These are phyloP conservation scores for Sicyos baderoa DNA, from an alignment of 306 rosid species.

Conservation along the genomic window DNA sequence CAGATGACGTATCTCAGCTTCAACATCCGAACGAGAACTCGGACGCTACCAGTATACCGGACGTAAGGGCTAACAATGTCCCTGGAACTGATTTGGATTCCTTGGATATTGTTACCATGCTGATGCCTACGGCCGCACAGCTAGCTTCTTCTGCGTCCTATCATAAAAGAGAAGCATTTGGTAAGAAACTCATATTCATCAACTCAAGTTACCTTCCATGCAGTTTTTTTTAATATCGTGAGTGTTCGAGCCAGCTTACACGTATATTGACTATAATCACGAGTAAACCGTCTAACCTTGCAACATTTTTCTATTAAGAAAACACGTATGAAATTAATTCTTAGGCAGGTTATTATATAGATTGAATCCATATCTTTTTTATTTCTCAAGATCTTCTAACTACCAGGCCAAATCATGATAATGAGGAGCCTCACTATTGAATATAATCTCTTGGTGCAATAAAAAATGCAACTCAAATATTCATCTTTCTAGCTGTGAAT, in stretches of 20 bases:
- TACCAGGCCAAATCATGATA: too few species aligned
- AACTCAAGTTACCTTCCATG: neutral
- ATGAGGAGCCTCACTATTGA: neutral
- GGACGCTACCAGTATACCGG: neutral
- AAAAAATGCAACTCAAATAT: neutral
- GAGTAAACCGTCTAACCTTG: too few species aligned
- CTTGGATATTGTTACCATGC: constrained; percentile 22
- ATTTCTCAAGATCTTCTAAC: too few species aligned
- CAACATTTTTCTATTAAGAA: too few species aligned
- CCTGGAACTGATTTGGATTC: constrained; percentile 40
- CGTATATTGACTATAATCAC: too few species aligned
- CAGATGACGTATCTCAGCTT: constrained; percentile 16
- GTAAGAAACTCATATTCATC: constrained; percentile 21
- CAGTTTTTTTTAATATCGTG: neutral
- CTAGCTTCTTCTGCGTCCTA: constrained; percentile 28
- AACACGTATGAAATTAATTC: too few species aligned
- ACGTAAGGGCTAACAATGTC: constrained; percentile 18
- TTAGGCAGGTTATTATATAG: too few species aligned
- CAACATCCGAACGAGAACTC: constrained; percentile 13
- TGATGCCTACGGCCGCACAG: constrained; percentile 33
- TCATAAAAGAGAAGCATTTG: constrained; percentile 41
- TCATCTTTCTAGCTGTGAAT: neutral
- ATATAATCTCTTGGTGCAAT: neutral
- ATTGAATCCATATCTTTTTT: too few species aligned
- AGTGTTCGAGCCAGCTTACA: too few species aligned